Evolutionary conservation across 495 filamentous ascomycete genomes (phyloP).

Genomic region (Penicillium ucsense): DNA sequence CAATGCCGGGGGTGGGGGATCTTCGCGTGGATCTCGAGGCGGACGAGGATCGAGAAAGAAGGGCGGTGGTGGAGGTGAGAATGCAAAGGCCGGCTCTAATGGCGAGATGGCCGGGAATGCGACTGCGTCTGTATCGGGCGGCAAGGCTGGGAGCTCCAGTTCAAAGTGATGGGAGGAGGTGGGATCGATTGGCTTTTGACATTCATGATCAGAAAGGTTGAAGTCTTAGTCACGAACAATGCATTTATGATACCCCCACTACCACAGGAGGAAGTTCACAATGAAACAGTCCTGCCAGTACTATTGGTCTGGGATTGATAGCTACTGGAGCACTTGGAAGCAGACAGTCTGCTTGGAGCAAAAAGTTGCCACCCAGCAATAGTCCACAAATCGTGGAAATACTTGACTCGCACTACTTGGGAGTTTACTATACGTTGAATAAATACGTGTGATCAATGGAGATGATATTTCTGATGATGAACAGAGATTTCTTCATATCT

Average conservation of each 20-base stretch:
- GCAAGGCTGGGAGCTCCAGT: conserved; percentile 11
- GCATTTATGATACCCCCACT: not conserved
- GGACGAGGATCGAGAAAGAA: conserved; percentile 25
- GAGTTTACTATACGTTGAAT: too few relatives aligned
- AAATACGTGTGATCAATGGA: too few relatives aligned
- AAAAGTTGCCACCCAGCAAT: too few relatives aligned
- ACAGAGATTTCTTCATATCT: not conserved
- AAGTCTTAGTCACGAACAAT: not conserved
- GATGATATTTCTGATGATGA: too few relatives aligned
- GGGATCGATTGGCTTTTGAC: not conserved
- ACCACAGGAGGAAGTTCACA: not conserved
- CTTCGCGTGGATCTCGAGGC: conserved; percentile 32
- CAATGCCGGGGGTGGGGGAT: conserved; percentile 6
- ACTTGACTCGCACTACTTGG: too few relatives aligned
- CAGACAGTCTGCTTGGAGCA: too few relatives aligned
- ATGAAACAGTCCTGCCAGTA: not conserved
- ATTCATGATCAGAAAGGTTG: not conserved
- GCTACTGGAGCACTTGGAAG: too few relatives aligned
- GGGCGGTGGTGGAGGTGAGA: not conserved
- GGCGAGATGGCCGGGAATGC: conserved; percentile 3
- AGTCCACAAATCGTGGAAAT: too few relatives aligned
- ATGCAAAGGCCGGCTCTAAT: conserved; percentile 6
- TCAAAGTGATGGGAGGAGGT: conserved; percentile 2
- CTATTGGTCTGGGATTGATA: too few relatives aligned
- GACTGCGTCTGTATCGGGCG: conserved; percentile 1